These are phyloP conservation scores for Paraphaeosphaeria minitans DNA, from an alignment of 2,329 filamentous ascomycete genomes.

Conservation along the genomic window DNA sequence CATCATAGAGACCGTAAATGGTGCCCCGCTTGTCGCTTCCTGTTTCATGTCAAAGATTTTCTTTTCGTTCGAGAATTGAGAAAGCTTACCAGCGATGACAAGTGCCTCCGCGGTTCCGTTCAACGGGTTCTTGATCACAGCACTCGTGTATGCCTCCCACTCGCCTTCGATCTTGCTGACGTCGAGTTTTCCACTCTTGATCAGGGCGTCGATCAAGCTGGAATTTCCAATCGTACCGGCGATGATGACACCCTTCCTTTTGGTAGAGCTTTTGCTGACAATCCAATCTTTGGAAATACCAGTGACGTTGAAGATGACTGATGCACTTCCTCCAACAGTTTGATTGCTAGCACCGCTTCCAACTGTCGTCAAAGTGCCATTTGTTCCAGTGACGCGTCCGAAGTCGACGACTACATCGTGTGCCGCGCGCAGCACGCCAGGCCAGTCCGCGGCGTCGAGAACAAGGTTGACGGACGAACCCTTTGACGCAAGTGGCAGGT, in stretches of 20 bases:
- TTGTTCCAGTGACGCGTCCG: slow-evolving; percentile 70
- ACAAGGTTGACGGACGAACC: slow-evolving; percentile 37
- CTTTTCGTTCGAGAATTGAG: neutral
- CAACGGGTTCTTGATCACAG: slow-evolving; percentile 63
- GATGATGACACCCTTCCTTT: slow-evolving; percentile 61
- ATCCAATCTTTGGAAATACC: slow-evolving; percentile 45
- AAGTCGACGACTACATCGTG: slow-evolving; percentile 71
- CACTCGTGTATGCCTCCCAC: slow-evolving; percentile 72
- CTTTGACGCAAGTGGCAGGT: slow-evolving; percentile 36
- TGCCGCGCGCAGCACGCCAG: slow-evolving; percentile 70
- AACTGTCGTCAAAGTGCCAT: slow-evolving; percentile 61
- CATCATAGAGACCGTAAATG: slow-evolving; percentile 72
- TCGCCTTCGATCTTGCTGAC: slow-evolving; percentile 62
- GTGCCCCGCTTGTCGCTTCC: slow-evolving; percentile 67
- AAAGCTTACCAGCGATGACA: slow-evolving; percentile 62
- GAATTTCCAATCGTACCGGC: slow-evolving; percentile 72
- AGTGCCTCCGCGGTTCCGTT: slow-evolving; percentile 63
- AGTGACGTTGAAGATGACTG: slow-evolving; percentile 50
- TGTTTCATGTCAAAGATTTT: slow-evolving; percentile 20
- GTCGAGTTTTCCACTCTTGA: slow-evolving; percentile 62
- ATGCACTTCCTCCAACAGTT: slow-evolving; percentile 50
- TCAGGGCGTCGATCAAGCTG: slow-evolving; percentile 63
- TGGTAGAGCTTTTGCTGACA: slow-evolving; percentile 23
- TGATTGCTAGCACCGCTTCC: slow-evolving; percentile 48
- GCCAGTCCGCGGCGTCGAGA: slow-evolving; percentile 60